phyloP scores from a whole-genome alignment of 305 asterid species.

The Fraxinus angustifolia region DNA sequence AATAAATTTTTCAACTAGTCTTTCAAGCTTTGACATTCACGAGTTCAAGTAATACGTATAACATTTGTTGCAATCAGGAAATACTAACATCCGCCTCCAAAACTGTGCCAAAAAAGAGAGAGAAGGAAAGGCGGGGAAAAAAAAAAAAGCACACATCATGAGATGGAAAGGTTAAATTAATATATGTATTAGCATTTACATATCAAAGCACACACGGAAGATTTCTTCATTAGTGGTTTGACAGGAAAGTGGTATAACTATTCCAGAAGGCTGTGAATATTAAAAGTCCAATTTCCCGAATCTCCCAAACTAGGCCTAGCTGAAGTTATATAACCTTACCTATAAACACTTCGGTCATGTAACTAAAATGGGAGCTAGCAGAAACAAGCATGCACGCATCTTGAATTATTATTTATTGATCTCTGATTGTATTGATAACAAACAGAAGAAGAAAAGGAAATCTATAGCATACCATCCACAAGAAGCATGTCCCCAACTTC shows the following conservation, averaged over 20 bases:
- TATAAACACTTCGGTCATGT: background rate
- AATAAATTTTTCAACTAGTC: background rate
- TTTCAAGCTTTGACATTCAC: background rate
- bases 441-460: background rate
- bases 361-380: background rate
- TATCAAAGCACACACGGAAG: background rate
- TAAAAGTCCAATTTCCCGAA: background rate
- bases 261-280: background rate
- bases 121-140: background rate
- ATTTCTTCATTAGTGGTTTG: background rate
- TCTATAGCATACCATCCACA: conserved; percentile 65
- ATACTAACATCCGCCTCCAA: background rate
- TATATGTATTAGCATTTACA: background rate
- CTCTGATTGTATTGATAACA: background rate
- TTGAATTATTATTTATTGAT: background rate
- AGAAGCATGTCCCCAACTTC: conserved; percentile 95
- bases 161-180: background rate
- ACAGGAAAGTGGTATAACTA: background rate
- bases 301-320: background rate
- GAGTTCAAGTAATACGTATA: background rate
- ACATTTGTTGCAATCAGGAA: background rate
- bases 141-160: background rate
- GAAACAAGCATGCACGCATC: background rate
- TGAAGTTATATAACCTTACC: background rate
- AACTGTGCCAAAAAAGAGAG: background rate